A percentile compares a stretch with the other conserved stretches of the same genome.
phyloP scores from a whole-genome alignment of 257 asterid species.

The Sherardia arvensis region DNA sequence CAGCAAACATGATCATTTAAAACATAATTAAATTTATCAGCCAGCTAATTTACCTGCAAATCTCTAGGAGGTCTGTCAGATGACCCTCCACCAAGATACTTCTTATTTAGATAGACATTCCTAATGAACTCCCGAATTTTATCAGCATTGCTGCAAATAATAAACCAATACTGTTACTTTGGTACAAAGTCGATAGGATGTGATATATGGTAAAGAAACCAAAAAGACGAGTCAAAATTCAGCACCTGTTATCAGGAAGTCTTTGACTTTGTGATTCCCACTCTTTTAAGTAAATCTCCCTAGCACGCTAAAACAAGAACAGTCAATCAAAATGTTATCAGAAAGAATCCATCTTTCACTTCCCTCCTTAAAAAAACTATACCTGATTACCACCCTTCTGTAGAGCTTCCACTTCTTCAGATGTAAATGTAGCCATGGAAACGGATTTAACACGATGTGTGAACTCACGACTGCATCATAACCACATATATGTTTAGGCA shows the following conservation, averaged over 20 bases:
- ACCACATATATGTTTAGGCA: slow-evolving; percentile 7
- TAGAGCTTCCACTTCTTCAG: slow-evolving; percentile 92
- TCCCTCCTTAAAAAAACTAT: background rate
- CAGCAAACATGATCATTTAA: slow-evolving; percentile 9
- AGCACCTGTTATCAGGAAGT: slow-evolving; percentile 74
- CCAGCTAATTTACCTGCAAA: slow-evolving; percentile 50
- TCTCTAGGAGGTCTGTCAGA: slow-evolving; percentile 72
- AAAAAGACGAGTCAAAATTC: slow-evolving; percentile 5
- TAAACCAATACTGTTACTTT: background rate
- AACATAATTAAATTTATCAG: slow-evolving; percentile 8
- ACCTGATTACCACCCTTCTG: slow-evolving; percentile 98
- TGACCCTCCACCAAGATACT: slow-evolving; percentile 42
- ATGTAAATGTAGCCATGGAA: slow-evolving; percentile 88
- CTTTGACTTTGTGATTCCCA: slow-evolving; percentile 71
- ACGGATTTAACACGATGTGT: slow-evolving; percentile 98
- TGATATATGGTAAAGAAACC: background rate
- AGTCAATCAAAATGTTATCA: slow-evolving; percentile 4
- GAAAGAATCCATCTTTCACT: background rate
- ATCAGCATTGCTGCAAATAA: slow-evolving; percentile 58
- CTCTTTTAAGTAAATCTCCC: slow-evolving; percentile 58
- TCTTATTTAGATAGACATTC: slow-evolving; percentile 55
- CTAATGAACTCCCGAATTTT: slow-evolving; percentile 75
- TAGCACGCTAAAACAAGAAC: slow-evolving; percentile 67
- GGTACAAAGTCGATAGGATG: background rate
- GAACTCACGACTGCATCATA: slow-evolving; percentile 80